Base-by-base conservation (phyloP, 23 red algal genomes). In the Gracilaria domingensis region DNA sequence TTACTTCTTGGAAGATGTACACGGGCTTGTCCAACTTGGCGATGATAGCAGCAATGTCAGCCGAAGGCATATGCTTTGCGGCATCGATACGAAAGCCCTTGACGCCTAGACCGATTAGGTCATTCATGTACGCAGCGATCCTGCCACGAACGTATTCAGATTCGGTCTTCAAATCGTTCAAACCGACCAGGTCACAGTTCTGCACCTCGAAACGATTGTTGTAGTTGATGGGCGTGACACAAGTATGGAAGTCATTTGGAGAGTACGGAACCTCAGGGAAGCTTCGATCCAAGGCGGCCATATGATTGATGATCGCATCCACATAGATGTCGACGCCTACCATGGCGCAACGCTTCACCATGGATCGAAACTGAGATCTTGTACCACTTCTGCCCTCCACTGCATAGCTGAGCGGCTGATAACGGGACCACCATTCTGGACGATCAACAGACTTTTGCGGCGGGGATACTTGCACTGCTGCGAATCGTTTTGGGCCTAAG, bases 261-360 rank as follows among this genome's bases (percentile, higher is more conserved):
- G 11, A 11, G 35, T 73, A 73, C 67, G 67, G 67, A 39, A 73
- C 67, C 23, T 73, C 5, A 9, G 77, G 77, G n/a, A 59, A 81
- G 6, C 8, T 5, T 1, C 67, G 67, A 42, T 42, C 35, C 35
- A 73, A 73, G 2, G 51, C 55, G 24, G 77, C 55, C 77, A 81
- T 81, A 81, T 81, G 77, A 20, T 81, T 81, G 38, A 81, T 81
- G 42, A 81, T 14, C 23, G 77, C 77, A 38, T 81, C 49, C 28
- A 81, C 77, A n/a, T 81, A 81, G 34, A 61, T 81, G 17, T 56
- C 77, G 34, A 81, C 77, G 34, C 77, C 49, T 58, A 59, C 77
- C 30, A 58, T 81, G 28, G 49, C 51, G 47, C 77, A 81, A 4
- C 77, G 77, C 77, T 56, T 8, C 2, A 81, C 77, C 77, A 81